These are phyloP conservation scores for Aspergillus sp. DNA, from an alignment of 2,329 filamentous ascomycete species.

Conservation along the genomic window DNA sequence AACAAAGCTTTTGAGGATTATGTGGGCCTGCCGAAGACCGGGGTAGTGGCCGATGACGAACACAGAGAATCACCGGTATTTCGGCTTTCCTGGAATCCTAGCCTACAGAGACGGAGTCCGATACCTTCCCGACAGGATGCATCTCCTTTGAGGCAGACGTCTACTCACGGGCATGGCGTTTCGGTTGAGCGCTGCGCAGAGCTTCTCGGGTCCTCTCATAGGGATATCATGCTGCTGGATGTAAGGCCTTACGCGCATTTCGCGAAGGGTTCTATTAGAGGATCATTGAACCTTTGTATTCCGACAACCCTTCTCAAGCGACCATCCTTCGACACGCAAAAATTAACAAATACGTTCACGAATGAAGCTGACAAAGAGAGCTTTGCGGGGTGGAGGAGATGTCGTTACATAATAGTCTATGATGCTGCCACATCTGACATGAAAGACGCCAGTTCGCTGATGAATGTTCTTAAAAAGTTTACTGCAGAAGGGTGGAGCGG, in stretches of 20 bases:
- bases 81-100: slow-evolving; percentile 21
- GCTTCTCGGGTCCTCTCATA: slow-evolving; percentile 55
- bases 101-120: slow-evolving; percentile 5
- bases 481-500: slow-evolving; percentile 79
- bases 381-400: slow-evolving; percentile 75
- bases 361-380: slow-evolving; percentile 66
- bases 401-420: slow-evolving; percentile 81
- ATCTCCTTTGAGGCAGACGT: not conserved
- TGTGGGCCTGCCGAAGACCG: slow-evolving; percentile 63
- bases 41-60: slow-evolving; percentile 23
- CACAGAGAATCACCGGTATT: slow-evolving; percentile 24
- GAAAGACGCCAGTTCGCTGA: slow-evolving; percentile 76
- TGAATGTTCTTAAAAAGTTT: slow-evolving; percentile 94
- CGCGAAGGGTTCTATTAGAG: slow-evolving; percentile 69
- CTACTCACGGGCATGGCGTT: slow-evolving; percentile 52
- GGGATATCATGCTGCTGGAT: slow-evolving; percentile 73
- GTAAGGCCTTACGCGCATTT: slow-evolving; percentile 85
- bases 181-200: slow-evolving; percentile 57
- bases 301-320: slow-evolving; percentile 91
- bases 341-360: slow-evolving; percentile 84
- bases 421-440: slow-evolving; percentile 74
- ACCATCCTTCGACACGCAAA: slow-evolving; percentile 84
- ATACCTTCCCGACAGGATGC: slow-evolving; percentile 1
- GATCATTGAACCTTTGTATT: slow-evolving; percentile 90
- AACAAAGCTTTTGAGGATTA: slow-evolving; percentile 85